Evolutionary conservation across 768 basidiomycete genomes (phyloP).

Genomic region (Mycena olivaceomarginata): DNA sequence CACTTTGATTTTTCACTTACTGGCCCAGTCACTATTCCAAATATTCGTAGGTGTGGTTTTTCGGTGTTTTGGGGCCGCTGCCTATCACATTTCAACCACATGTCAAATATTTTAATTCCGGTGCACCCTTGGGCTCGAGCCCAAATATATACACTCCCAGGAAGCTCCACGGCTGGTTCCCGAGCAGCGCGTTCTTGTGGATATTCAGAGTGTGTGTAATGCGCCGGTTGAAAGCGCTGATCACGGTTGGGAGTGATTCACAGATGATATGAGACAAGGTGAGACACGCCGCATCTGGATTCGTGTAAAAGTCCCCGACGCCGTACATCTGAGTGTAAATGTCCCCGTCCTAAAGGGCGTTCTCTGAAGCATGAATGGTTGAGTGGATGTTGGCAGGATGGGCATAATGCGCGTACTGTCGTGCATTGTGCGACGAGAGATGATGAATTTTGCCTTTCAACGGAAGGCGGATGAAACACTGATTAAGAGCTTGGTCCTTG

Average conservation of each 20-base stretch:
- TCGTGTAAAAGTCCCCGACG: slow-evolving; percentile 56
- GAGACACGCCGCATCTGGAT: slow-evolving; percentile 37
- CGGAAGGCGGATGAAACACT: not conserved
- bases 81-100: no score
- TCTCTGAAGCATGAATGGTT: slow-evolving; percentile 49
- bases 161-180: slow-evolving; percentile 59
- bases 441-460: not conserved
- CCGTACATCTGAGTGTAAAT: slow-evolving; percentile 57
- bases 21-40: no score
- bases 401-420: slow-evolving; percentile 34
- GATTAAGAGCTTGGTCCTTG: slow-evolving; percentile 47
- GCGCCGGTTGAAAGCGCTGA: slow-evolving; percentile 58
- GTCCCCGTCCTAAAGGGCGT: slow-evolving; percentile 56
- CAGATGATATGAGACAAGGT: not conserved
- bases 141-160: slow-evolving; percentile 60
- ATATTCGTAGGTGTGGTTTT: no score
- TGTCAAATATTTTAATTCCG: no score
- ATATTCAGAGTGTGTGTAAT: slow-evolving; percentile 58
- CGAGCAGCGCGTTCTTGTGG: slow-evolving; percentile 58
- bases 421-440: slow-evolving; percentile 35
- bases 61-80: no score
- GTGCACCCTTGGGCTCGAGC: slow-evolving; percentile 50
- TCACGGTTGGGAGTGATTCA: slow-evolving; percentile 39
- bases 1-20: slow-evolving; percentile 47
- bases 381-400: slow-evolving; percentile 14